phyloP scores from a whole-genome alignment of 1,139 yeast species.

The Pichia sp. region DNA sequence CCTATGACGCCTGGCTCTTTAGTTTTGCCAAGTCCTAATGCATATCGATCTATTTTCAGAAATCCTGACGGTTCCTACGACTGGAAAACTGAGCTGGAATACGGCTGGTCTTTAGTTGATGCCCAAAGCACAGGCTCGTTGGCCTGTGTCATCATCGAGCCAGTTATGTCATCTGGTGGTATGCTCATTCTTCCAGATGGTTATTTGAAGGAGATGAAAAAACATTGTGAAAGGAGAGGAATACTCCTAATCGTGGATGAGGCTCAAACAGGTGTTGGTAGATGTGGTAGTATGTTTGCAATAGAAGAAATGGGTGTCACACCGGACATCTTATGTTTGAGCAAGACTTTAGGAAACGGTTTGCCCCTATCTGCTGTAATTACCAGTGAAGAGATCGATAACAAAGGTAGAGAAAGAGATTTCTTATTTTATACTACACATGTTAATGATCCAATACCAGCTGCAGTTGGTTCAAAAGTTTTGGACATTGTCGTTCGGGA shows the following conservation, averaged over 20 bases:
- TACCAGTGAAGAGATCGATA: slow-evolving; percentile 21
- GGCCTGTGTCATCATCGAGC: slow-evolving; percentile 25
- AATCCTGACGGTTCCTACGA: slow-evolving; percentile 28
- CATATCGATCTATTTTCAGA: slow-evolving; percentile 28
- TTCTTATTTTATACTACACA: slow-evolving; percentile 28
- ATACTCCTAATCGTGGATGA: slow-evolving; percentile 33
- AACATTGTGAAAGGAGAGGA: slow-evolving; percentile 26
- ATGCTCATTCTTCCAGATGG: slow-evolving; percentile 26
- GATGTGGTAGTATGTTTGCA: slow-evolving; percentile 34
- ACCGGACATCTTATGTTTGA: slow-evolving; percentile 33
- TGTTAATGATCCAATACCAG: slow-evolving; percentile 29
- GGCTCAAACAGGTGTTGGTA: slow-evolving; percentile 35
- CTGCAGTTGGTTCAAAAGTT: slow-evolving; percentile 29
- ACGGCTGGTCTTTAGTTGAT: slow-evolving; percentile 18
- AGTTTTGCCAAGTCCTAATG: slow-evolving; percentile 29
- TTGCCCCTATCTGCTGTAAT: slow-evolving; percentile 33
- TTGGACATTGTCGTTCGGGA: slow-evolving; percentile 28
- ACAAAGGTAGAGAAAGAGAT: slow-evolving; percentile 17
- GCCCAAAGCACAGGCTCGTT: slow-evolving; percentile 27
- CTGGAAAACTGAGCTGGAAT: slow-evolving; percentile 29
- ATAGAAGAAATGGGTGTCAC: slow-evolving; percentile 30
- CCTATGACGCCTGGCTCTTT: slow-evolving; percentile 29
- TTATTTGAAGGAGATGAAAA: slow-evolving; percentile 24
- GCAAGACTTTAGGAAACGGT: slow-evolving; percentile 34
- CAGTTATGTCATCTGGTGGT: slow-evolving; percentile 27